Base-by-base conservation (phyloP, 2,329 filamentous ascomycete species). In the Pyricularia grisea region DNA sequence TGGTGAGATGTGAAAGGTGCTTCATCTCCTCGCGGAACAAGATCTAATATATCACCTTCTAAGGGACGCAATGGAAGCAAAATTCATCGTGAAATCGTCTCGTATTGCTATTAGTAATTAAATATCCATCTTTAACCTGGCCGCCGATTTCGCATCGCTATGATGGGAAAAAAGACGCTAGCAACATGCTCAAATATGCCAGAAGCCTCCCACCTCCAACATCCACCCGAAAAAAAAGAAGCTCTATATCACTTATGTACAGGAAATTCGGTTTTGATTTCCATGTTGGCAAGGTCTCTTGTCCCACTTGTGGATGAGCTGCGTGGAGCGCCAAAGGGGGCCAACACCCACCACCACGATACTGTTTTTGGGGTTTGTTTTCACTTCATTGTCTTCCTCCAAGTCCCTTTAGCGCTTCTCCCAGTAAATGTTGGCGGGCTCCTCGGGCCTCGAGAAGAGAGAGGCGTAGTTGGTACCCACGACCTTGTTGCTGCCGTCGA, bases 361-460 rank as follows among this genome's bases (percentile, higher is more conserved):
- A 30, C 2, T 64, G 10, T 30, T 64, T 64, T 64, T 64, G 31
- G 31, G 31, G 31, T 23, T n/a, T 64, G 17, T 28, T 27, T 63
- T 64, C 20, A 17, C 28, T 64, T 63, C 27, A 1, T 28, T 64
- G 4, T n/a, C 28, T 28, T 55, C n/a, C 42, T n/a, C 42, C n/a
- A n/a, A 27, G 17, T 6, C 6, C 7, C 7, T n/a, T 55, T 55
- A 55, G 42, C 91, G 84, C 78, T 84, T 85, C 83, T 96, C 91
- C 88, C 91, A 97, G 77, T 86, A 83, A 66, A 97, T 87, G 67
- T 88, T 83, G 65, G 90, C 90, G 61, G 90, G 90, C 77, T 90
- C 87, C 67, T 91, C 78, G 12, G 91, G 91, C 73, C 90, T 86
- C 67, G 90, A 92, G 80, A 93, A 93, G 61, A 93, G 83, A 72